Conservation (phyloP, 305 asterid species). For the Striga hermonthica region DNA sequence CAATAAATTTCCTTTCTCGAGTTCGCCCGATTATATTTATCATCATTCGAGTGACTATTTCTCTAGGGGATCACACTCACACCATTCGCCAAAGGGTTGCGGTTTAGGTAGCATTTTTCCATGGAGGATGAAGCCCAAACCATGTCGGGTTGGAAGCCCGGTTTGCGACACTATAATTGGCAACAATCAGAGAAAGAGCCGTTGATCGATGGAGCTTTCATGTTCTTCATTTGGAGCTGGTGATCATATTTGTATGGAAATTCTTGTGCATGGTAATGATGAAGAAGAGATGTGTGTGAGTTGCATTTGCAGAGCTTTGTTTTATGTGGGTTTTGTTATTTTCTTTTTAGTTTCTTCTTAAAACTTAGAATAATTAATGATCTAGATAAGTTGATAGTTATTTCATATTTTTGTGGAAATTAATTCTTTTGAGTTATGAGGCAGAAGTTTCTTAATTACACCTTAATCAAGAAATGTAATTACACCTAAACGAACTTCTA, state of each 20-base stretch:
- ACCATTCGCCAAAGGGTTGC: constrained; percentile 44
- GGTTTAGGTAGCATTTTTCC: constrained; percentile 58
- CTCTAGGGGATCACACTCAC: constrained; percentile 32
- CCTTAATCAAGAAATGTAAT: too few relatives aligned
- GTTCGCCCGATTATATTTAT: constrained; percentile 25
- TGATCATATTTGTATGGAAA: constrained; percentile 16
- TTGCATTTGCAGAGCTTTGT: constrained; percentile 5
- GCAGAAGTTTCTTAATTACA: too few relatives aligned
- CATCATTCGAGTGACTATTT: constrained; percentile 35
- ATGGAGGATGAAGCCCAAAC: constrained; percentile 61
- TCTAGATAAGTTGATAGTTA: too few relatives aligned
- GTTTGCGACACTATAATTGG: constrained; percentile 44
- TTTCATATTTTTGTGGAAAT: too few relatives aligned
- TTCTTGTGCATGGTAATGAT: neutral
- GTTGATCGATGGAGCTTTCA: constrained; percentile 8
- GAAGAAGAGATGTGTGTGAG: neutral
- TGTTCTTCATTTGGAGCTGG: neutral
- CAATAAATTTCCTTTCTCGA: constrained; percentile 22
- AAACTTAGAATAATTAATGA: too few relatives aligned
- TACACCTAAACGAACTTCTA: too few relatives aligned
- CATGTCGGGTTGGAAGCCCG: constrained; percentile 53
- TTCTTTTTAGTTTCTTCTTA: neutral
- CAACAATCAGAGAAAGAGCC: constrained; percentile 32
- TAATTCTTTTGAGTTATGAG: too few relatives aligned
- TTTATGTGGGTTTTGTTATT: neutral